Evolutionary conservation across 1,139 yeast species (phyloP).

Genomic region (Scheffersomyces parashehatae): DNA sequence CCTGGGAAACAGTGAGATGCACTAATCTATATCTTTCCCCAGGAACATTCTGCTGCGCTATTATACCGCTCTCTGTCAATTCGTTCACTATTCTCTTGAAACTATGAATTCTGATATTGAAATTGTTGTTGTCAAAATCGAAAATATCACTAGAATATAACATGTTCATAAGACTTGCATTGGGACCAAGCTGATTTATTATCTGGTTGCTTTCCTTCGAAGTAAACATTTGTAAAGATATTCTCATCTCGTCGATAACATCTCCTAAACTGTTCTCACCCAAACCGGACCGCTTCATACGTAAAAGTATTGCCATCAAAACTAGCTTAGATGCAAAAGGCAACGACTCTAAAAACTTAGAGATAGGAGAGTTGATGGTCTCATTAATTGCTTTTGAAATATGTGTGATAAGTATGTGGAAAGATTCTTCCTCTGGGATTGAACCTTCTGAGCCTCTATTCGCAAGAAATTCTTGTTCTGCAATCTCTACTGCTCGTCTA

Average conservation of each 20-base stretch:
- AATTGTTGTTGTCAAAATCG: conserved; percentile 9
- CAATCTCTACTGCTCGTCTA: conserved; percentile 86
- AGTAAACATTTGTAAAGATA: conserved; percentile 29
- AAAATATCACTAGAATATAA: conserved; percentile 27
- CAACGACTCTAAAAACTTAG: conserved; percentile 57
- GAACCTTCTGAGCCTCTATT: conserved; percentile 13
- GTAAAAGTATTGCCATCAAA: conserved; percentile 62
- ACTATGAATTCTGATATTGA: conserved; percentile 39
- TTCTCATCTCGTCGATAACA: conserved; percentile 72
- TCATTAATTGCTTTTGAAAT: conserved; percentile 66
- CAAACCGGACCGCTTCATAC: conserved; percentile 67
- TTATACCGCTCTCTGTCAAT: conserved; percentile 74
- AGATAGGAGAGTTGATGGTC: conserved; percentile 72
- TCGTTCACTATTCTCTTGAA: conserved; percentile 61
- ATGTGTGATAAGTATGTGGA: conserved; percentile 20
- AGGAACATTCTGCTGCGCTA: conserved; percentile 63
- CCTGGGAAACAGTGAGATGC: conserved; percentile 67
- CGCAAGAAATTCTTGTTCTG: conserved; percentile 57
- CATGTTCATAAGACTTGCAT: conserved; percentile 22
- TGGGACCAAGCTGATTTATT: conserved; percentile 15
- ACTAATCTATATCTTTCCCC: conserved; percentile 69
- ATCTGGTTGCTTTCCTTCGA: conserved; percentile 18
- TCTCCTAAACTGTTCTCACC: conserved; percentile 77
- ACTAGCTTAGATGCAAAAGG: conserved; percentile 74
- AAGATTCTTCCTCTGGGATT: conserved; percentile 36